Base-by-base conservation (phyloP, 2,329 filamentous ascomycete species). In the Fusarium globosum region DNA sequence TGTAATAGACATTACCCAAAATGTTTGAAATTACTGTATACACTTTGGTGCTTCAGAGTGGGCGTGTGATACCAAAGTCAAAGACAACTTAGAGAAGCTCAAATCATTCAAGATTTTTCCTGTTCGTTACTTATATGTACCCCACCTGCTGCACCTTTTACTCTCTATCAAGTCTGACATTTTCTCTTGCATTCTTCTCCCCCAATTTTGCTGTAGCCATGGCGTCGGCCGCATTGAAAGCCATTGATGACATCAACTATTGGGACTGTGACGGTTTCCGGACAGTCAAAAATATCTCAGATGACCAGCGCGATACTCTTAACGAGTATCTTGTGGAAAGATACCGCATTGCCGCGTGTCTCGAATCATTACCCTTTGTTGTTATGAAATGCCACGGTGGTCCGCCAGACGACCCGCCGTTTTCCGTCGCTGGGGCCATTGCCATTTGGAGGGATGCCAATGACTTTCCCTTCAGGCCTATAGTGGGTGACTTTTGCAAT, bases 381-480 rank as follows among this genome's bases (percentile, higher is more conserved):
- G 5, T 45, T 8, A 5, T 45, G 16, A n/a, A 23, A 23, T 45
- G 42, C 0, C 0, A 26, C n/a, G 42, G n/a, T 6, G 42, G 42
- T 18, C 42, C n/a, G 4, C n/a, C 42, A 0, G 9, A 45, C 6
- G 16, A 26, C 42, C 42, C 42, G 11, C 42, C 42, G 12, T 45
- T 45, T 16, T 26, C 16, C 0, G 11, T 45, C 3, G 42, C 42
- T 18, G n/a, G 42, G 42, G n/a, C 16, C 7, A 6, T 45, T 45
- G 5, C 11, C 9, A 45, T 45, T 9, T 45, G n/a, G 11, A 1
- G 2, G 23, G 2, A 45, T 18, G 42, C 42, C 11, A 12, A 6
- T 8, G 42, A 45, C 15, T 4, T 2, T 23, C 1, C 4, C 11
- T 43, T 43, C n/a, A 4, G 0, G 1, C 10, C n/a, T 43, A 0